Conservation (phyloP, 2,329 filamentous ascomycete genomes). For the Xylariales sp. region DNA sequence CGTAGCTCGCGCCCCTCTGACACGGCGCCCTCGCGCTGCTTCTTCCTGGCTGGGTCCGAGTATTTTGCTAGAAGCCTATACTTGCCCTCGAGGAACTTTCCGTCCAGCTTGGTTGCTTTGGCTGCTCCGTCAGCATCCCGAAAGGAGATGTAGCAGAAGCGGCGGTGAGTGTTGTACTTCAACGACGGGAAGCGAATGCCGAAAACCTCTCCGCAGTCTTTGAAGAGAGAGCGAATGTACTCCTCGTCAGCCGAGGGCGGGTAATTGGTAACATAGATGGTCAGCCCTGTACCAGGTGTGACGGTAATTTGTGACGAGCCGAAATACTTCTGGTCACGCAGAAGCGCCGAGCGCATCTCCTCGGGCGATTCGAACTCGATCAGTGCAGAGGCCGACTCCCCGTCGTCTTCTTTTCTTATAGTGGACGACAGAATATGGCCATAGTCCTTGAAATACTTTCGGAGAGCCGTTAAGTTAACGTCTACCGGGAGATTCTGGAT, state of each 20-base stretch:
- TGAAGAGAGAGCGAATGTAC: constrained; percentile 66
- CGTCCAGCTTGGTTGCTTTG: constrained; percentile 69
- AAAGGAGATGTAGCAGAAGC: constrained; percentile 97
- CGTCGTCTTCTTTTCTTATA: constrained; percentile 57
- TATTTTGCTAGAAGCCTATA: constrained; percentile 73
- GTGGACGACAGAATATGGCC: constrained; percentile 78
- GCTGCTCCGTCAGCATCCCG: constrained; percentile 62
- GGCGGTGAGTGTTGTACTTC: constrained; percentile 80
- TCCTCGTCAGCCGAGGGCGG: constrained; percentile 70
- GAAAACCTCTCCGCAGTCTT: constrained; percentile 74
- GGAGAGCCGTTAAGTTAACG: constrained; percentile 66
- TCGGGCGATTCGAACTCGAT: constrained; percentile 82
- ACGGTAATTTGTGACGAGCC: constrained; percentile 71
- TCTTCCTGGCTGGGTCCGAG: constrained; percentile 76
- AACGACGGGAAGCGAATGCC: constrained; percentile 87
- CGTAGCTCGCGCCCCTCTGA: constrained; percentile 88
- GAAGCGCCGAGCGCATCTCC: constrained; percentile 75
- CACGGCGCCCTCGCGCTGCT: constrained; percentile 72
- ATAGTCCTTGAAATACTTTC: constrained; percentile 89
- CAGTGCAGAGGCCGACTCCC: constrained; percentile 63
- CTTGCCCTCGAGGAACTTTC: constrained; percentile 61
- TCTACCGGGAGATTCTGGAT: constrained; percentile 71
- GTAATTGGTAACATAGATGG: constrained; percentile 88
- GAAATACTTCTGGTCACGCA: constrained; percentile 77
- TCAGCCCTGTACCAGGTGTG: constrained; percentile 69